These are phyloP conservation scores for Discostella stelligeroides DNA, from an alignment of 108 stramenopile genomes.

Conservation along the genomic window DNA sequence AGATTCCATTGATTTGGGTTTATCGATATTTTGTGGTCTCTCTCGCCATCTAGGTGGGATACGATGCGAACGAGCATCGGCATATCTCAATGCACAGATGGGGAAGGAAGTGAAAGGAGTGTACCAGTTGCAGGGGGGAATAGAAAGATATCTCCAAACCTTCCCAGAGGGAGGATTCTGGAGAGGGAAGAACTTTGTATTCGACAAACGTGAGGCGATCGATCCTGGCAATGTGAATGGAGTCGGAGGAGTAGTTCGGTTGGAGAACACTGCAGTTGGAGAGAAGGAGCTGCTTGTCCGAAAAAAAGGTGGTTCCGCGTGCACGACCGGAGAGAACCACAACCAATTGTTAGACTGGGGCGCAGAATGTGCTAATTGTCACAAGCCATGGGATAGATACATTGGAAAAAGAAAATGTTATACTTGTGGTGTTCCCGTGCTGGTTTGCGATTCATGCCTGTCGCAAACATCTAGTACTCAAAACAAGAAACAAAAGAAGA, in stretches of 20 bases:
- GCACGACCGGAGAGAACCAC: too few relatives aligned
- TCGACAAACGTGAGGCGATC: constrained; percentile 91
- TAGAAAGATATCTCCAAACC: constrained; percentile 82
- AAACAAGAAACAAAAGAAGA: constrained; percentile 41
- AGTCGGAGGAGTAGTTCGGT: too few relatives aligned
- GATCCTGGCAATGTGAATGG: constrained; percentile 75
- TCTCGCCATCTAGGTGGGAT: constrained; percentile 59
- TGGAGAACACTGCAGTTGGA: constrained; percentile 13
- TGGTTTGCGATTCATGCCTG: constrained; percentile 86
- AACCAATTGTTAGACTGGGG: constrained; percentile 43
- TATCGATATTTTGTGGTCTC: too few relatives aligned
- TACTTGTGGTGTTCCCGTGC: constrained; percentile 89
- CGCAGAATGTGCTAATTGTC: constrained; percentile 63
- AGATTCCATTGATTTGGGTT: too few relatives aligned
- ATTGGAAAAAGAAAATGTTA: constrained; percentile 90
- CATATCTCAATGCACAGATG: constrained; percentile 83
- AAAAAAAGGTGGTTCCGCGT: too few relatives aligned
- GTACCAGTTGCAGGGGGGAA: constrained; percentile 88
- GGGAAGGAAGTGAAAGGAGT: constrained; percentile 81
- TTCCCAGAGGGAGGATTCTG: constrained; percentile 89
- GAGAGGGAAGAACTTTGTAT: constrained; percentile 83
- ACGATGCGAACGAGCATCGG: constrained; percentile 89
- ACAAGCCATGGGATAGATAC: constrained; percentile 87
- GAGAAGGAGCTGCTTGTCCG: too few relatives aligned
- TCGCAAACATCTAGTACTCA: constrained; percentile 41